These are phyloP conservation scores for Fagopyrum esculentum DNA, from an alignment of 148 eudicot genomes.

Conservation along the genomic window DNA sequence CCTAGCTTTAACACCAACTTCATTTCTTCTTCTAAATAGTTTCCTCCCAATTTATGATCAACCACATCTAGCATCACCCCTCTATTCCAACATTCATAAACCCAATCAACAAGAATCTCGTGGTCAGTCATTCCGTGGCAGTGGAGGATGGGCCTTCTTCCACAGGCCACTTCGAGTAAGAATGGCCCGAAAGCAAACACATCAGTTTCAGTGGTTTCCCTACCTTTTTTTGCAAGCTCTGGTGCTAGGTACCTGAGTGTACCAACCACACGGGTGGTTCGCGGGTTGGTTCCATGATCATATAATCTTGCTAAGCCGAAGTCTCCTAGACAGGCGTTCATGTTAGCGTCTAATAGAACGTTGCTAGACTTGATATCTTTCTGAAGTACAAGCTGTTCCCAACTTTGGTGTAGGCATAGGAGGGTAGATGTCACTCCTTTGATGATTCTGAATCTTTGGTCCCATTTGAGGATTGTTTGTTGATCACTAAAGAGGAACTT, in stretches of 20 bases:
- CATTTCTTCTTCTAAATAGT: constrained; percentile 20
- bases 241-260: constrained; percentile 13
- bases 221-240: constrained; percentile 6
- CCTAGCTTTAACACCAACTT: constrained; percentile 28
- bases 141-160: constrained; percentile 2
- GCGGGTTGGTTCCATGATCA: neutral
- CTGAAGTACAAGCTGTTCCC: constrained; percentile 4
- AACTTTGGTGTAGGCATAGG: neutral
- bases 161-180: constrained; percentile 14
- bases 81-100: constrained; percentile 22
- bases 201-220: constrained; percentile 5
- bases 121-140: neutral
- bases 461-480: constrained; percentile 1
- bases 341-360: neutral
- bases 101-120: constrained; percentile 7
- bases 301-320: constrained; percentile 13
- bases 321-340: constrained; percentile 11
- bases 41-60: constrained; percentile 25
- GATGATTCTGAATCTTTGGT: constrained; percentile 1
- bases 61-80: constrained; percentile 21
- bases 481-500: neutral
- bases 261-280: constrained; percentile 5
- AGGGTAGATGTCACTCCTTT: constrained; percentile 15
- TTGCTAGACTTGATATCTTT: constrained; percentile 7
- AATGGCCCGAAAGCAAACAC: constrained; percentile 6